A percentile compares a stretch with the other conserved stretches of the same genome.
phyloP scores from a whole-genome alignment of 352 stramenopile species.

The Globisporangium barbulae region DNA sequence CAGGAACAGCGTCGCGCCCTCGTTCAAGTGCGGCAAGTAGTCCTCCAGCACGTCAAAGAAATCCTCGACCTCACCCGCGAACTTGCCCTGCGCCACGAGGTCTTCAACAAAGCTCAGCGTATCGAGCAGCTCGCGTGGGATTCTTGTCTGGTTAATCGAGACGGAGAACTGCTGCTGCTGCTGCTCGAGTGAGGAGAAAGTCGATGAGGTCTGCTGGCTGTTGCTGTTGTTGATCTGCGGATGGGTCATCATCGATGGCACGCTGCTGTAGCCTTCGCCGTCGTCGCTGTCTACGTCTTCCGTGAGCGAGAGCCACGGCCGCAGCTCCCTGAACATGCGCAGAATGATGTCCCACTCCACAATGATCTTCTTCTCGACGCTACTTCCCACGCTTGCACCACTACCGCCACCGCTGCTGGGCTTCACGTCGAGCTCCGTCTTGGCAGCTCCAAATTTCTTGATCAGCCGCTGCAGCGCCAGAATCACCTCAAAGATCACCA shows the following conservation, averaged over 20 bases:
- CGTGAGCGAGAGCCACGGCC: constrained; percentile 63
- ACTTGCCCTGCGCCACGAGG: constrained; percentile 50
- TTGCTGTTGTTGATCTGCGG: constrained; percentile 11
- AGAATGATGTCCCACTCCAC: constrained; percentile 88
- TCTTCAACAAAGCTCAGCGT: constrained; percentile 75
- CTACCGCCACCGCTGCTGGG: constrained; percentile 1
- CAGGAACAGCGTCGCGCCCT: constrained; percentile 55
- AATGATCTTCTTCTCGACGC: constrained; percentile 33
- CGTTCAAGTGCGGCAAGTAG: constrained; percentile 64
- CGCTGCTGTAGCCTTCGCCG: constrained; percentile 14
- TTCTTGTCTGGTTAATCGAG: constrained; percentile 67
- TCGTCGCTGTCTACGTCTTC: constrained; percentile 33
- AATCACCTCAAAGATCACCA: constrained; percentile 88
- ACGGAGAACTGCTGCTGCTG: constrained; percentile 33
- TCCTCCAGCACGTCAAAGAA: constrained; percentile 75
- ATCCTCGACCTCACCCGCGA: constrained; percentile 63
- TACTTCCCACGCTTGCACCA: not conserved
- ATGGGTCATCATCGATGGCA: constrained; percentile 25
- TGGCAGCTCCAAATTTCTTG: constrained; percentile 77
- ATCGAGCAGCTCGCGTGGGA: constrained; percentile 76
- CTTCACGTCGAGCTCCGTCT: constrained; percentile 10
- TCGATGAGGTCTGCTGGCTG: not conserved
- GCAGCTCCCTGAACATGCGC: constrained; percentile 61
- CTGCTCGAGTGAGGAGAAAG: constrained; percentile 4
- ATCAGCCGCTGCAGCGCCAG: constrained; percentile 82